Conservation (phyloP, 2,329 filamentous ascomycete species). For the Ophiostoma sp. region DNA sequence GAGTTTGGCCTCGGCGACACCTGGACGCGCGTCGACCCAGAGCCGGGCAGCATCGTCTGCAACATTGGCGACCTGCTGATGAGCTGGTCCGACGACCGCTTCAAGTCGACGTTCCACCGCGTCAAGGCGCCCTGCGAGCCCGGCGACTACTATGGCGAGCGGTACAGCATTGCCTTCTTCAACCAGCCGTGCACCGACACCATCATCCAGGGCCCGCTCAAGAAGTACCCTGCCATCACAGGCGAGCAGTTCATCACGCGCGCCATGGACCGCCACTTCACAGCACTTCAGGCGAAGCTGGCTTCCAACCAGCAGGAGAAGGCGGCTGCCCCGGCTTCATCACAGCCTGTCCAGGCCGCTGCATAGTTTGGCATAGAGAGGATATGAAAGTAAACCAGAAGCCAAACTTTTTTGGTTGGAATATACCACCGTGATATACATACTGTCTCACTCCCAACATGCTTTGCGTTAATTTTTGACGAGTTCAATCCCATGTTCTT, state of each 20-base stretch:
- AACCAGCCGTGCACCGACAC: constrained; percentile 52
- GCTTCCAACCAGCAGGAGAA: constrained; percentile 18
- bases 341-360: background rate
- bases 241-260: constrained; percentile 52
- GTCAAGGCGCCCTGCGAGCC: constrained; percentile 55
- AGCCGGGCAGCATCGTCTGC: constrained; percentile 52
- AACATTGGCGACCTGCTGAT: constrained; percentile 63
- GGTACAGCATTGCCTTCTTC: constrained; percentile 61
- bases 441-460: no score
- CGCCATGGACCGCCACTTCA: constrained; percentile 29
- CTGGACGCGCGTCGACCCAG: constrained; percentile 59
- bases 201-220: constrained; percentile 53
- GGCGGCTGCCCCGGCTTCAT: no score
- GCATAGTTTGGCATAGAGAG: constrained; percentile 6
- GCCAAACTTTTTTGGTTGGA: no score
- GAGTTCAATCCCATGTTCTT: background rate
- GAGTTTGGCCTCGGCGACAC: constrained; percentile 53
- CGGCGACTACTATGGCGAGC: constrained; percentile 50
- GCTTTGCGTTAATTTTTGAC: no score
- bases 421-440: no score
- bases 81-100: constrained; percentile 61
- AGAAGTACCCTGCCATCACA: constrained; percentile 57
- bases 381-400: no score
- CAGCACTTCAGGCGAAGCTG: constrained; percentile 26
- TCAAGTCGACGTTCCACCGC: constrained; percentile 61